phyloP scores from a whole-genome alignment of 2,329 filamentous ascomycete species.

The Hymenoscyphus repandus region DNA sequence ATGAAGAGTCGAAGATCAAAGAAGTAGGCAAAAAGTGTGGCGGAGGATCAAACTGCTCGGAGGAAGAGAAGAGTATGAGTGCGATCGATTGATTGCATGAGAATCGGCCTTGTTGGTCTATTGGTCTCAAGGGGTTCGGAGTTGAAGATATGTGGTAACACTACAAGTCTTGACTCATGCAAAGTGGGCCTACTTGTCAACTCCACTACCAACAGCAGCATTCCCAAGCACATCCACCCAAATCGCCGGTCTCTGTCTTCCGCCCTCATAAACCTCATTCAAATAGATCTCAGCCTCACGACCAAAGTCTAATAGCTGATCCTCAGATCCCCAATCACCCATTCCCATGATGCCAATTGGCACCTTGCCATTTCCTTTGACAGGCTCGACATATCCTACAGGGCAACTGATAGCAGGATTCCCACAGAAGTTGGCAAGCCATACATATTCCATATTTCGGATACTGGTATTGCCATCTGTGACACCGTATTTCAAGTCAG shows the following conservation, averaged over 20 bases:
- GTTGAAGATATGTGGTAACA: too few relatives aligned
- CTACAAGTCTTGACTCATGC: too few relatives aligned
- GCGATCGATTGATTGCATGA: too few relatives aligned
- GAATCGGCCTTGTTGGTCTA: too few relatives aligned
- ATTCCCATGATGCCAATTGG: slow-evolving; percentile 59
- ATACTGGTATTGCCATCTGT: slow-evolving; percentile 68
- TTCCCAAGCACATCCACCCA: slow-evolving; percentile 54
- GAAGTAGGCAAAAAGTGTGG: too few relatives aligned
- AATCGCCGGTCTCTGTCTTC: slow-evolving; percentile 44
- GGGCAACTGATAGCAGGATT: slow-evolving; percentile 71
- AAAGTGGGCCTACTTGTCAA: background rate
- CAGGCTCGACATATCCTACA: slow-evolving; percentile 57
- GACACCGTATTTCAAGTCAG: slow-evolving; percentile 64
- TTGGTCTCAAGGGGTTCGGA: too few relatives aligned
- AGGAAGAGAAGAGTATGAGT: too few relatives aligned
- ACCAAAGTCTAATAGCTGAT: slow-evolving; percentile 57
- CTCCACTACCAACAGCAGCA: slow-evolving; percentile 22
- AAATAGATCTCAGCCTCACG: slow-evolving; percentile 52
- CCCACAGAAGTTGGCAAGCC: slow-evolving; percentile 77
- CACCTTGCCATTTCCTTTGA: slow-evolving; percentile 42
- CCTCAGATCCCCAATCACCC: slow-evolving; percentile 63
- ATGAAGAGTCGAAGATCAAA: too few relatives aligned
- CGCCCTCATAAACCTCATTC: slow-evolving; percentile 41
- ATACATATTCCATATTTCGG: slow-evolving; percentile 80
- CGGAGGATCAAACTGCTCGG: too few relatives aligned